These are phyloP conservation scores for Coemansia sp. DNA, from an alignment of 192 early-diverging fungal species.

Conservation along the genomic window DNA sequence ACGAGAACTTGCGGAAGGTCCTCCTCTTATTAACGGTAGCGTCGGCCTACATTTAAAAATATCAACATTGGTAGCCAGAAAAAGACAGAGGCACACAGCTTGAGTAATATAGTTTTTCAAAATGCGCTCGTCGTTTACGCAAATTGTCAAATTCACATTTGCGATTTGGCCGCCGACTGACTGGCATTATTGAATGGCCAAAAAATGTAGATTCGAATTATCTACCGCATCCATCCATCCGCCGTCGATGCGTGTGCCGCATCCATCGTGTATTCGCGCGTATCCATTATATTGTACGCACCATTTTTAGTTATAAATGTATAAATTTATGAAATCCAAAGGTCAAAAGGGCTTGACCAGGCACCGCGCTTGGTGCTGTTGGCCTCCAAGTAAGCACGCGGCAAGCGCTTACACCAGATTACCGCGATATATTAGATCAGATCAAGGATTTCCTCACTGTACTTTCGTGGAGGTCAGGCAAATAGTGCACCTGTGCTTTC, in stretches of 20 bases:
- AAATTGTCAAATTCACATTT: background rate
- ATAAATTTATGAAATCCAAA: conserved; percentile 1
- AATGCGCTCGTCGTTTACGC: conserved; percentile 2
- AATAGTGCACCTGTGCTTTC: background rate
- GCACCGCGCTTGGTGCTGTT: background rate
- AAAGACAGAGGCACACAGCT: background rate
- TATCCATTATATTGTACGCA: background rate
- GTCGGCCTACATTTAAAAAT: conserved; percentile 46
- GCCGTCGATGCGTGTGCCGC: background rate
- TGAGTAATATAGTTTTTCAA: conserved; percentile 2
- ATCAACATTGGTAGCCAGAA: background rate
- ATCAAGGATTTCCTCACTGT: background rate
- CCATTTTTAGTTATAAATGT: conserved; percentile 7
- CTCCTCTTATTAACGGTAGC: conserved; percentile 76
- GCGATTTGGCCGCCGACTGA: background rate
- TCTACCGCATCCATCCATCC: conserved; percentile 13
- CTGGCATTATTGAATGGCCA: background rate
- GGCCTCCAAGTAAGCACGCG: background rate
- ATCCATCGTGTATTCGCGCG: background rate
- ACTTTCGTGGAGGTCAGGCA: background rate
- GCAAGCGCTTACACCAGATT: background rate
- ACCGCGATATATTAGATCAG: background rate
- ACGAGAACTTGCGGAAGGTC: conserved; percentile 98
- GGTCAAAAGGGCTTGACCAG: background rate
- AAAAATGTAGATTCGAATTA: conserved; percentile 3